Percentiles rank a stretch among this genome's conserved stretches.
Conservation (phyloP, 331 rosid species). For the Saraca asoca region DNA sequence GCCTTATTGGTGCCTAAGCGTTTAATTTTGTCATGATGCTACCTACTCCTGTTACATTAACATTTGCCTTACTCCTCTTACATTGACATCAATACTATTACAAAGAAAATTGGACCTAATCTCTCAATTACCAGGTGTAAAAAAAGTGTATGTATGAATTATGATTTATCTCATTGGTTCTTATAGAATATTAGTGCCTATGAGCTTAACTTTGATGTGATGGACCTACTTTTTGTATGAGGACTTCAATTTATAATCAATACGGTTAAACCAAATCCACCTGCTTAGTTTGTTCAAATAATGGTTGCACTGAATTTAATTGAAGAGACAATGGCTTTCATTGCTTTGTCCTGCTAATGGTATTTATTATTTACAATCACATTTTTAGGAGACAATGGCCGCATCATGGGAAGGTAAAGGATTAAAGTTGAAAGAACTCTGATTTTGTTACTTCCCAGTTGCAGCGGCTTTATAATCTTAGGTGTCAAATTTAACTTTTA, state of each 20-base stretch:
- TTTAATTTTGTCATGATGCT: not conserved
- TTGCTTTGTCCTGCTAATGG: not conserved
- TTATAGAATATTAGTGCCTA: too few species aligned
- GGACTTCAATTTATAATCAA: too few species aligned
- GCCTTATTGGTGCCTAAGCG: not conserved
- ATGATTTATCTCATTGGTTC: too few species aligned
- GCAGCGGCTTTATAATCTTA: not conserved
- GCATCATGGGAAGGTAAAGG: not conserved
- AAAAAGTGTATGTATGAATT: too few species aligned
- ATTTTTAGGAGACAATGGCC: not conserved
- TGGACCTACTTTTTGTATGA: too few species aligned
- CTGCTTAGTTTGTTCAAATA: not conserved
- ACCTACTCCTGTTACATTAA: not conserved
- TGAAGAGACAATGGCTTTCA: constrained; percentile 1
- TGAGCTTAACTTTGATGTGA: too few species aligned
- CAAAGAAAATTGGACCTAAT: too few species aligned
- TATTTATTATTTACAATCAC: not conserved
- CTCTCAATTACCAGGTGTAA: too few species aligned
- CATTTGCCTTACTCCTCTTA: not conserved
- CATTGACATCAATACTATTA: not conserved
- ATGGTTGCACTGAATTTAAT: not conserved
- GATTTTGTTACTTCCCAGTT: not conserved
- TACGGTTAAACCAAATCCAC: not conserved
- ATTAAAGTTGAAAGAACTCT: not conserved
- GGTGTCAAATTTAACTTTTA: not conserved